phyloP scores from a whole-genome alignment of 202 grass and related monocot species.

The Elaeis oleifera region DNA sequence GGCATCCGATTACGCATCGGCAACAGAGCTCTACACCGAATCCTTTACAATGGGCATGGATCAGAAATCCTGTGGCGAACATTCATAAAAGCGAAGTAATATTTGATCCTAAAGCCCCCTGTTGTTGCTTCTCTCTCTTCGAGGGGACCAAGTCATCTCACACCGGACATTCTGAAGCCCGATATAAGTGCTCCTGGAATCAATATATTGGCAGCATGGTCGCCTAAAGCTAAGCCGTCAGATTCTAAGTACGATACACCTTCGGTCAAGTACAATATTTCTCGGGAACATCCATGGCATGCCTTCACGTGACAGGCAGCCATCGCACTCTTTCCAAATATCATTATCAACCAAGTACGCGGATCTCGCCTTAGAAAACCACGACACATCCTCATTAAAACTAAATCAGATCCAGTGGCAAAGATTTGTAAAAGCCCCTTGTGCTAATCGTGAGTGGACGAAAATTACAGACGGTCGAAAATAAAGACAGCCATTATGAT shows the following conservation, averaged over 20 bases:
- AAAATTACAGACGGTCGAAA: no score
- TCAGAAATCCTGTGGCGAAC: conserved; percentile 24
- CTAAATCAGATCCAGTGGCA: no score
- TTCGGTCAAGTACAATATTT: neutral
- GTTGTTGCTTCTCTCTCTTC: conserved; percentile 18
- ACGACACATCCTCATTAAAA: no score
- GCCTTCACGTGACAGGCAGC: neutral
- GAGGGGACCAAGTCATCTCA: conserved; percentile 28
- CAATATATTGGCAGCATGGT: conserved; percentile 12
- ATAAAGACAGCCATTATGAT: no score
- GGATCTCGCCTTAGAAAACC: no score
- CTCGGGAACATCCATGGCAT: conserved; percentile 8
- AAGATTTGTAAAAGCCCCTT: no score
- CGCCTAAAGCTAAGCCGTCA: neutral
- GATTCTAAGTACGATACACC: neutral
- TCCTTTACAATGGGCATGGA: no score
- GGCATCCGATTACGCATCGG: no score
- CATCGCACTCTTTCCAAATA: no score
- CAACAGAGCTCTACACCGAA: no score
- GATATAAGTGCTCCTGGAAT: conserved; percentile 9
- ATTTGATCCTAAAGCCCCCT: neutral
- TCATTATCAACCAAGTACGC: no score
- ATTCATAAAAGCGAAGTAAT: conserved; percentile 1
- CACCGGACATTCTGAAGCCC: conserved; percentile 11
- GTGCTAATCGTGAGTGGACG: no score